phyloP scores from a whole-genome alignment of 305 asterid species.

The Fraxinus greggii region DNA sequence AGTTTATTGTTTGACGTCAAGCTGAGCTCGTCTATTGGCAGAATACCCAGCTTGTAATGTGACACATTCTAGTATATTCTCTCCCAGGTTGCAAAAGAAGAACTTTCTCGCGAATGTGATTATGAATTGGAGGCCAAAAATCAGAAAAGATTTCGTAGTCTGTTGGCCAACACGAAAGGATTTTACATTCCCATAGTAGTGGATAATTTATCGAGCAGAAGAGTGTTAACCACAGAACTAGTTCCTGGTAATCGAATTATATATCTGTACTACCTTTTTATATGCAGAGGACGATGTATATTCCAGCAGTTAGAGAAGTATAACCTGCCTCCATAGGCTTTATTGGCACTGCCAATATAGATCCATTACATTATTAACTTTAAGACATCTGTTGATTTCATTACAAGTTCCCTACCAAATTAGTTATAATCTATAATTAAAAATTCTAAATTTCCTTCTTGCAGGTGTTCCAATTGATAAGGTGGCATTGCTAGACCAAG shows the following conservation, averaged over 20 bases:
- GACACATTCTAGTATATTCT: constrained; percentile 20
- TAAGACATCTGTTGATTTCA: not conserved
- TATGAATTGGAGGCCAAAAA: constrained; percentile 78
- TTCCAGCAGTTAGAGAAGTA: constrained; percentile 3
- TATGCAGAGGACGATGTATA: not conserved
- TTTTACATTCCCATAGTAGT: constrained; percentile 83
- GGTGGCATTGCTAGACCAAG: constrained; percentile 75
- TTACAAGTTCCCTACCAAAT: constrained; percentile 4
- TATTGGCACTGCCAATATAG: not conserved
- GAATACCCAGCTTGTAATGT: constrained; percentile 14
- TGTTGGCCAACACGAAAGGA: constrained; percentile 54
- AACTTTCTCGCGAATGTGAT: constrained; percentile 90
- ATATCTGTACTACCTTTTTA: constrained; percentile 7
- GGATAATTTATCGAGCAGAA: constrained; percentile 71
- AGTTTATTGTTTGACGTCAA: constrained; percentile 2
- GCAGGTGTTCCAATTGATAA: constrained; percentile 90
- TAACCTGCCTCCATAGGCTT: not conserved
- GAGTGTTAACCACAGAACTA: constrained; percentile 84
- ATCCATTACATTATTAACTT: constrained; percentile 13
- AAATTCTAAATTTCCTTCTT: constrained; percentile 15
- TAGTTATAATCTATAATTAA: not conserved
- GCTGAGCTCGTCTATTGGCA: not conserved
- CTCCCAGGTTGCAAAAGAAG: constrained; percentile 87
- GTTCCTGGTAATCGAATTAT: constrained; percentile 64
- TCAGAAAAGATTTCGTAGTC: constrained; percentile 71